Conservation (phyloP, 768 basidiomycete genomes). For the Pleurotus ostreatus region DNA sequence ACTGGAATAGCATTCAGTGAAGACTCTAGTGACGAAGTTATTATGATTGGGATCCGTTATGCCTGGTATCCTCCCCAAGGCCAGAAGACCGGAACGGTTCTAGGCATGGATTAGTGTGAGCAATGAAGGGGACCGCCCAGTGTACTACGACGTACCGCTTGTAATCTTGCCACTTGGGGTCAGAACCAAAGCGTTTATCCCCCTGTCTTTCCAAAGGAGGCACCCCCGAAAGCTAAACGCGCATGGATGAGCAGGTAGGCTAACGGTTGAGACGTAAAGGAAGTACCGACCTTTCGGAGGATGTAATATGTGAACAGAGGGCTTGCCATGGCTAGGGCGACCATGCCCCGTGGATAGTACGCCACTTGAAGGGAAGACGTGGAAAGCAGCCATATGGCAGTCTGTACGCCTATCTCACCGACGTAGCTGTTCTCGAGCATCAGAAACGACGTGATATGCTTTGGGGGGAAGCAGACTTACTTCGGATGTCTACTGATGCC, state of each 20-base stretch:
- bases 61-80: slow-evolving; percentile 32
- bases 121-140: neutral
- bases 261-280: neutral
- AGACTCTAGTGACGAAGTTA: too few species aligned
- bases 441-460: neutral
- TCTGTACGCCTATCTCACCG: slow-evolving; percentile 69
- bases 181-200: slow-evolving; percentile 50
- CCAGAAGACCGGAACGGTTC: slow-evolving; percentile 43
- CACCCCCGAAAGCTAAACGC: slow-evolving; percentile 56
- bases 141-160: slow-evolving; percentile 37
- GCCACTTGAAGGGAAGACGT: slow-evolving; percentile 41
- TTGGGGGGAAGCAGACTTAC: slow-evolving; percentile 30
- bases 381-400: slow-evolving; percentile 59
- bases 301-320: slow-evolving; percentile 64
- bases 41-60: neutral
- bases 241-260: neutral
- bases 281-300: slow-evolving; percentile 40
- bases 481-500: slow-evolving; percentile 67
- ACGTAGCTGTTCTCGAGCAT: slow-evolving; percentile 46
- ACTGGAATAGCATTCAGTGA: too few species aligned
- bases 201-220: slow-evolving; percentile 60
- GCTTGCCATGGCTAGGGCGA: slow-evolving; percentile 47
- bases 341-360: slow-evolving; percentile 39
- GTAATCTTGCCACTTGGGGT: slow-evolving; percentile 55
- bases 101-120: slow-evolving; percentile 9